Conservation (phyloP, 2,329 filamentous ascomycete genomes). For the Furcasterigmium sp. region DNA sequence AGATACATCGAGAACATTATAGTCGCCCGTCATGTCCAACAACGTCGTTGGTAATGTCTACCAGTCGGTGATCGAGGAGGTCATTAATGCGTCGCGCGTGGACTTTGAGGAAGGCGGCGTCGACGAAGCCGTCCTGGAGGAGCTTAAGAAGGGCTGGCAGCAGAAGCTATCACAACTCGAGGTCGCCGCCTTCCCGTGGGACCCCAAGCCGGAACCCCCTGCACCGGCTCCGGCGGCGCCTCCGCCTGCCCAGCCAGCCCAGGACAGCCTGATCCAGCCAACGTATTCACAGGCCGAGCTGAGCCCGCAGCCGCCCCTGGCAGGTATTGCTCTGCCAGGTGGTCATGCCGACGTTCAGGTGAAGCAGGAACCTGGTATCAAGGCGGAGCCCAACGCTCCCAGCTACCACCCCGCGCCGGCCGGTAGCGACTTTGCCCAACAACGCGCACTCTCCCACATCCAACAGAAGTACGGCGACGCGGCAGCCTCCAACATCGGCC, state of each 20-base stretch:
- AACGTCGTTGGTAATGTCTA: conserved; percentile 70
- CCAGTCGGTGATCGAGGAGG: conserved; percentile 70
- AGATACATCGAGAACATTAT: too few relatives aligned
- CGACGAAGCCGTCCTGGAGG: conserved; percentile 78
- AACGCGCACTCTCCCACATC: conserved; percentile 51
- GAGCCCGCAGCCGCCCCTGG: conserved; percentile 23
- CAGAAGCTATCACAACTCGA: conserved; percentile 78
- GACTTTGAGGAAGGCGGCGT: conserved; percentile 97
- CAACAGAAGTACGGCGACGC: conserved; percentile 56
- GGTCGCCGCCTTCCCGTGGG: conserved; percentile 91
- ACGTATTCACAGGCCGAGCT: conserved; percentile 27
- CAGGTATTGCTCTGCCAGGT: conserved; percentile 19
- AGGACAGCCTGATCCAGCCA: conserved; percentile 10
- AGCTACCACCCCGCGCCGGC: conserved; percentile 14
- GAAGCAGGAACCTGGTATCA: conserved; percentile 41
- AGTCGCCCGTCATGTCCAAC: conserved; percentile 48
- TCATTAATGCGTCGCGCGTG: conserved; percentile 85
- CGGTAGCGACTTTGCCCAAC: conserved; percentile 35
- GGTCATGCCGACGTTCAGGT: conserved; percentile 20
- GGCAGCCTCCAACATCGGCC: conserved; percentile 60
- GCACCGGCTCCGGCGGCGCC: conserved; percentile 27
- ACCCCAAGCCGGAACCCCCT: conserved; percentile 69
- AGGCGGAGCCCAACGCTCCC: conserved; percentile 38
- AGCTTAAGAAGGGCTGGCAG: conserved; percentile 88
- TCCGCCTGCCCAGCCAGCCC: conserved; percentile 20